Percentiles rank a stretch among this genome's conserved stretches.
These are phyloP conservation scores for Aspergillus intermedius DNA, from an alignment of 2,329 filamentous ascomycete species.

Conservation along the genomic window DNA sequence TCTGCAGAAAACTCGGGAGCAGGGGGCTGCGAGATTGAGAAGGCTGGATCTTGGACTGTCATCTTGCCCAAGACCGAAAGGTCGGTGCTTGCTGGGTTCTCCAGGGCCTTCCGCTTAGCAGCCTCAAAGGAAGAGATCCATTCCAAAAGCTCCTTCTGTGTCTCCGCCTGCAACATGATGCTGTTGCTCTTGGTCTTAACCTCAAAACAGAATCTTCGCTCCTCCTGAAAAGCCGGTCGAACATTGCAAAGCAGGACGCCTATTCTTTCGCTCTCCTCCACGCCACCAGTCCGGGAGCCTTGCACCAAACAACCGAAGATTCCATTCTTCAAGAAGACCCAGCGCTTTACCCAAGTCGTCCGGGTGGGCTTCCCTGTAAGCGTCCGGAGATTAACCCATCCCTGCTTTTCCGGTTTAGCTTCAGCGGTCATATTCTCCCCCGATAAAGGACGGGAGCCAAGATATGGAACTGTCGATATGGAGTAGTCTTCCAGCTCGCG, in stretches of 20 bases:
- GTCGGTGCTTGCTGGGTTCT: constrained; percentile 56
- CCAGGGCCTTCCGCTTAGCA: constrained; percentile 85
- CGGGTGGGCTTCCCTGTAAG: constrained; percentile 81
- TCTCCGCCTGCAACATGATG: constrained; percentile 85
- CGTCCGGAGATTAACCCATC: constrained; percentile 82
- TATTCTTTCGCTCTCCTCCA: constrained; percentile 93
- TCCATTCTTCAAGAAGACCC: constrained; percentile 93
- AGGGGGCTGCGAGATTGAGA: constrained; percentile 82
- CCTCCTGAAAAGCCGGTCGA: constrained; percentile 83
- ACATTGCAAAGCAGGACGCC: constrained; percentile 91
- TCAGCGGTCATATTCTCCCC: constrained; percentile 50
- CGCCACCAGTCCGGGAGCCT: constrained; percentile 68
- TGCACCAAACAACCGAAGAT: constrained; percentile 94
- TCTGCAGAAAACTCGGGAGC: constrained; percentile 88
- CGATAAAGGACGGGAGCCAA: constrained; percentile 64
- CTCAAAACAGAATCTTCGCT: constrained; percentile 94
- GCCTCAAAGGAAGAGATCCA: constrained; percentile 93
- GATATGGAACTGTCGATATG: constrained; percentile 78
- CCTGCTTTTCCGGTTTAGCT: constrained; percentile 70
- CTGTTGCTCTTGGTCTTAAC: constrained; percentile 95
- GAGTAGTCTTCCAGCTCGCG: constrained; percentile 91
- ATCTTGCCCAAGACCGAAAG: constrained; percentile 37
- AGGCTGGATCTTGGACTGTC: constrained; percentile 61
- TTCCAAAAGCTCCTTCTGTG: constrained; percentile 81
- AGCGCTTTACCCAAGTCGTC: constrained; percentile 82